A percentile compares a stretch with the other conserved stretches of the same genome.
phyloP scores from a whole-genome alignment of 2,329 filamentous ascomycete genomes.

The Graphilbum ipis-grandicollis region DNA sequence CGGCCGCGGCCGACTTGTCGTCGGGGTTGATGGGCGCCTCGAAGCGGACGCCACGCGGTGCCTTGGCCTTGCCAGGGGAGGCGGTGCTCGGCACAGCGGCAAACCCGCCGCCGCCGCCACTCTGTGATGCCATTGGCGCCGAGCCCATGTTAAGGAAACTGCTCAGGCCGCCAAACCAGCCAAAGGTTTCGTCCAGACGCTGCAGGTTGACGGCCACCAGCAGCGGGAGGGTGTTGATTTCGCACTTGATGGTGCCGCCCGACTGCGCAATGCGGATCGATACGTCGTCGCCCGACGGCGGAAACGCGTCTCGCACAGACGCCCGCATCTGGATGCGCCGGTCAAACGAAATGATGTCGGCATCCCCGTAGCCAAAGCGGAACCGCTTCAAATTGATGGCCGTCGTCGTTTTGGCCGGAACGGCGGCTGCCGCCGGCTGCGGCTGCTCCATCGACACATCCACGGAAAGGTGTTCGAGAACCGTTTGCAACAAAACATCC shows the following conservation, averaged over 20 bases:
- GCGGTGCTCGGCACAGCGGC: neutral
- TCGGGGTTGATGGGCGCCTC: slow-evolving; percentile 27
- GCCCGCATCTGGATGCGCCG: slow-evolving; percentile 36
- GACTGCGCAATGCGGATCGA: slow-evolving; percentile 33
- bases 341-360: slow-evolving; percentile 47
- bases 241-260: slow-evolving; percentile 29
- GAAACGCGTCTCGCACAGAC: slow-evolving; percentile 41
- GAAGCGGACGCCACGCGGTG: slow-evolving; percentile 37
- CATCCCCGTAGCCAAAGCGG: slow-evolving; percentile 42
- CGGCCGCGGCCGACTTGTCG: slow-evolving; percentile 26
- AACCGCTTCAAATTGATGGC: slow-evolving; percentile 37
- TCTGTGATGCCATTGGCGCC: slow-evolving; percentile 51
- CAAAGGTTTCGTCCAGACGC: slow-evolving; percentile 69
- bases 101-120: slow-evolving; percentile 10
- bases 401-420: slow-evolving; percentile 10
- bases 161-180: slow-evolving; percentile 80
- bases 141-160: slow-evolving; percentile 77
- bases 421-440: slow-evolving; percentile 7
- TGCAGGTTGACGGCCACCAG: slow-evolving; percentile 62
- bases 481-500: slow-evolving; percentile 34
- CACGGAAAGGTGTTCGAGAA: slow-evolving; percentile 25
- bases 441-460: slow-evolving; percentile 13
- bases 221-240: slow-evolving; percentile 61
- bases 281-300: slow-evolving; percentile 39
- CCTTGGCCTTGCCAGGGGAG: neutral